Percentiles rank a stretch among this genome's conserved stretches.
Conservation (phyloP, 108 stramenopile species). For the Bacterosira constricta region DNA sequence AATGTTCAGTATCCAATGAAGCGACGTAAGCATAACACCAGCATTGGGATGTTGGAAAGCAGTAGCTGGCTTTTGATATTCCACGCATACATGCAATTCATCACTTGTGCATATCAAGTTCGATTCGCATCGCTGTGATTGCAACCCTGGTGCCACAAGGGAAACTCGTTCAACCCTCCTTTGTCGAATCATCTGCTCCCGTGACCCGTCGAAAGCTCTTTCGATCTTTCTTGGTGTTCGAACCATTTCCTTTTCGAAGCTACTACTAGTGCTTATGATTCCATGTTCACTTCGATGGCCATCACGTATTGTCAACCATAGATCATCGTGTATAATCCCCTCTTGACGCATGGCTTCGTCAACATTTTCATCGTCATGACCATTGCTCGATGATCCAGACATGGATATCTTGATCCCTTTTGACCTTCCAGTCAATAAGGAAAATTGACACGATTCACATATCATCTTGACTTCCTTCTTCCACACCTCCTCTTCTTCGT, state of each 20-base stretch:
- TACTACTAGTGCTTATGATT: neutral
- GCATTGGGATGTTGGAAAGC: constrained; percentile 85
- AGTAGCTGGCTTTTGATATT: constrained; percentile 66
- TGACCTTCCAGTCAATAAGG: constrained; percentile 61
- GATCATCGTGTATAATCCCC: constrained; percentile 33
- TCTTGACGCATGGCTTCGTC: constrained; percentile 7
- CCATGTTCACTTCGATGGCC: too few relatives aligned
- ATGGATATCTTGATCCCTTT: constrained; percentile 32
- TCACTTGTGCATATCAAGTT: neutral
- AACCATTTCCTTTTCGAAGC: too few relatives aligned
- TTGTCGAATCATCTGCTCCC: too few relatives aligned
- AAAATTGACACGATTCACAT: constrained; percentile 35
- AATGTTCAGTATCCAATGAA: constrained; percentile 68
- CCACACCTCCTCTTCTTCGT: constrained; percentile 40
- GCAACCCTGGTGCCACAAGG: constrained; percentile 2
- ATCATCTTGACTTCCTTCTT: constrained; percentile 39
- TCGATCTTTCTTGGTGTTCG: too few relatives aligned
- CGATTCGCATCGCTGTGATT: neutral
- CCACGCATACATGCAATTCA: constrained; percentile 19
- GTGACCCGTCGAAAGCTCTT: too few relatives aligned
- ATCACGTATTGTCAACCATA: constrained; percentile 23
- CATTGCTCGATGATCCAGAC: neutral
- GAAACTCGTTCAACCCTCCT: constrained; percentile 14
- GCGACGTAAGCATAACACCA: constrained; percentile 65
- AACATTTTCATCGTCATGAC: neutral